Base-by-base conservation (phyloP, 1,284 basidiomycete genomes). In the Laetiporus sulphureus region DNA sequence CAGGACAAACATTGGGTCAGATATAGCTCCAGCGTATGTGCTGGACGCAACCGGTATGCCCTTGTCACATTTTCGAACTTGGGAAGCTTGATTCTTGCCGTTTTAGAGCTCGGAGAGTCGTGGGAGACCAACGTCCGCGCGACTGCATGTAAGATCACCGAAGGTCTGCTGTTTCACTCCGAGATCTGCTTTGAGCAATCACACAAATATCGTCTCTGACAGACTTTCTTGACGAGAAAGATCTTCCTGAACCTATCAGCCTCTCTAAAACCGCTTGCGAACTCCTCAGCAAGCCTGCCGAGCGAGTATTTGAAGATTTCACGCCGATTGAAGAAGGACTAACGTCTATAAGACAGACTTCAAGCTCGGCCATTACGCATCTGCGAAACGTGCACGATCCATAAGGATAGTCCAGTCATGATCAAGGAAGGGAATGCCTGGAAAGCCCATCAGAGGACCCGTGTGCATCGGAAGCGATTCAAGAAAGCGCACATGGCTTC, bases 11-110 rank as follows among this genome's bases (percentile, higher is more conserved):
- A 27, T 20, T 12, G 39, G 36, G 1, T 20, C 29, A 55, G 38
- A 72, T 59, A 37, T 64, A 52, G 41, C 72, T 18, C 48, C 54
- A 2, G 46, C 54, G 12, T 89, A 80, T 60, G 52, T 92, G 19
- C 66, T 95, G 16, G 89, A 95, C 57, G 84, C 88, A 1, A 83
- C 84, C 37, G 73, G 89, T 88, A 45, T 34, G 68, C 45, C 6
- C n/a, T 20, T 32, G 31, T 12, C 16, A 15, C 31, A 8, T 29
- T 27, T 21, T 27, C 27, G 2, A 31, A 33, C n/a, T n/a, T 16
- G 33, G 25, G 40, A 37, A 38, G 23, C 22, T 42, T 19, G 18
- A 25, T 45, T 23, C 3, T 25, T 21, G 36, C 21, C 45, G 47
- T 41, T 55, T 52, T 52, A 77, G 82, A 77, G 41, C 54, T 79